These are phyloP conservation scores for Purshia tridentata DNA, from an alignment of 306 rosid species.

Conservation along the genomic window DNA sequence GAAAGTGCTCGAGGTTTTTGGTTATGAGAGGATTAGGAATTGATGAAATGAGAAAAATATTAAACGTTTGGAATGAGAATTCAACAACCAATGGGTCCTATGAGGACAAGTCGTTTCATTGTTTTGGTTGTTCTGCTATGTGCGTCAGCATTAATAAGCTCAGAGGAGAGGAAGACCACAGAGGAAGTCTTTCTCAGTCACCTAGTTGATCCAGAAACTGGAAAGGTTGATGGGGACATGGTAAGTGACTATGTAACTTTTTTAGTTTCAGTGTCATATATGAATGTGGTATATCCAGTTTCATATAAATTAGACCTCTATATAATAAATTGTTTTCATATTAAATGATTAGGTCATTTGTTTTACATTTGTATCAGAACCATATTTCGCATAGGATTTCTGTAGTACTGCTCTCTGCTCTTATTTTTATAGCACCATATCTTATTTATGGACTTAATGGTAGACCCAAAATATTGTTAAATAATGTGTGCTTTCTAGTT, in stretches of 20 bases:
- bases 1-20: slow-evolving; percentile 41
- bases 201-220: slow-evolving; percentile 56
- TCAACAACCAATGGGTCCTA: slow-evolving; percentile 49
- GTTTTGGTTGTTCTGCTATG: slow-evolving; percentile 49
- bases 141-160: slow-evolving; percentile 35
- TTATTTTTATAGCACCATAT: neutral
- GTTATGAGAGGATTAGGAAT: slow-evolving; percentile 38
- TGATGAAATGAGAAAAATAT: slow-evolving; percentile 51
- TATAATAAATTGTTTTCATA: neutral
- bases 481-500: neutral
- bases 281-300: neutral
- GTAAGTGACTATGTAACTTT: slow-evolving; percentile 45
- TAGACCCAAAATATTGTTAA: neutral
- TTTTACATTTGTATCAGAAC: neutral
- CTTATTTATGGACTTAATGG: neutral
- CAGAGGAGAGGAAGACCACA: slow-evolving; percentile 38
- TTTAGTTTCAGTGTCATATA: slow-evolving; percentile 3
- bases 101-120: slow-evolving; percentile 50
- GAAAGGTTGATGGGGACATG: slow-evolving; percentile 50
- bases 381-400: slow-evolving; percentile 3
- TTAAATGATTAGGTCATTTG: neutral
- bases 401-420: neutral
- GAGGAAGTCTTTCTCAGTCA: slow-evolving; percentile 48
- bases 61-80: slow-evolving; percentile 43
- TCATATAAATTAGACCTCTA: neutral